Base-by-base conservation (phyloP, 257 asterid genomes). In the Catharanthus roseus region DNA sequence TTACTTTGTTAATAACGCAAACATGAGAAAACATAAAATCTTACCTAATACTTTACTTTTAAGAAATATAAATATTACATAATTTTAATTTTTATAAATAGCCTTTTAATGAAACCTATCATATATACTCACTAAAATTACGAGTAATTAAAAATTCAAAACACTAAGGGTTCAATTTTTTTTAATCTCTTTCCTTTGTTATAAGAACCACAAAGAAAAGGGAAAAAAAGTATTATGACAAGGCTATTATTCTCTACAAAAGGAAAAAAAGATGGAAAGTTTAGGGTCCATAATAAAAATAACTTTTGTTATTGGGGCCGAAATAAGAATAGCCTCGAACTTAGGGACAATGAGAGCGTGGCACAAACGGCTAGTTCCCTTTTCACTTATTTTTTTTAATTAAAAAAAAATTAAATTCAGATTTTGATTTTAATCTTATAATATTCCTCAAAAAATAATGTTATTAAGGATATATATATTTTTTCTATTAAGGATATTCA, bases 281-380 rank as follows among this genome's bases (percentile, higher is more conserved):
- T 12, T 66, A 41, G 13, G 55, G 57, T 41, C 41, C 38, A 18
- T 24, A 45, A 28, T 26, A 6, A 67, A 4, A 44, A 45, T 16
- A 67, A 13, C 3, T 28, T 24, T 7, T n/a, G n/a, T n/a, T n/a
- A n/a, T n/a, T 18, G 29, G 71, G 60, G 16, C 56, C 16, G 13
- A 50, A 42, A 42, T 9, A 9, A 31, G 57, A 67, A 61, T 15
- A 42, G 1, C 45, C 0, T 6, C 28, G 2, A 62, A 19, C 67
- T 36, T 62, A 9, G 47, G 45, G 67, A 62, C 67, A 18, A 16
- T 2, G 28, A 34, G 67, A 62, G 67, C 71, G 56, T 19, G 44
- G 42, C 71, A 67, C 58, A 44, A 67, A 67, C 71, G 71, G 71
- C 71, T 67, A 67, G 71, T 67, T 65, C 2, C 6, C 10, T 65